phyloP scores from a whole-genome alignment of 1,284 basidiomycete genomes.

The Ganoderma sinense region DNA sequence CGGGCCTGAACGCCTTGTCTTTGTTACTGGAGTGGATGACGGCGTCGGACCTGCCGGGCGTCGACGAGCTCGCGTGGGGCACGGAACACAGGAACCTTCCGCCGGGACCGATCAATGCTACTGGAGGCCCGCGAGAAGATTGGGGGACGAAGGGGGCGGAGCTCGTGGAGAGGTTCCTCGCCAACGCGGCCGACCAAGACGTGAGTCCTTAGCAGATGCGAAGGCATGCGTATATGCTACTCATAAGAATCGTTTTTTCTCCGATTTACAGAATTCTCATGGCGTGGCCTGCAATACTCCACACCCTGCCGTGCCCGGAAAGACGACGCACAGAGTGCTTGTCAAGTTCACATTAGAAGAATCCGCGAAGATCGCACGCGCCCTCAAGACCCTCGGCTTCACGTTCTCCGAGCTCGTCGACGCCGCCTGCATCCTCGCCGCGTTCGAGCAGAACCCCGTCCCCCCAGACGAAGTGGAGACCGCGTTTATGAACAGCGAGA shows the following conservation, averaged over 20 bases:
- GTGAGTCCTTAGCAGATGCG: neutral
- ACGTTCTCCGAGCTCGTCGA: constrained; percentile 1
- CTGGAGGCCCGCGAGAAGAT: constrained; percentile 15
- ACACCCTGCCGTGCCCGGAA: neutral
- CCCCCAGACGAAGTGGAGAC: neutral
- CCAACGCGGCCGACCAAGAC: neutral
- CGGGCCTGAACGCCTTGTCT: neutral
- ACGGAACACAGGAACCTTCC: constrained; percentile 21
- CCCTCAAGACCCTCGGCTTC: neutral
- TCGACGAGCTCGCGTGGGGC: constrained; percentile 15
- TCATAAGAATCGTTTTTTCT: no score
- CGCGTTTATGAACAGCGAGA: neutral
- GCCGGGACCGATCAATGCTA: constrained; percentile 15
- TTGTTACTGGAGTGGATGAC: neutral
- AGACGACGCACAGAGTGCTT: neutral
- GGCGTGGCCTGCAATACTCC: neutral
- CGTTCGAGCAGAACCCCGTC: neutral
- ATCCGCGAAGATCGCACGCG: neutral
- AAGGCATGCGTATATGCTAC: neutral
- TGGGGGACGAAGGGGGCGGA: constrained; percentile 13
- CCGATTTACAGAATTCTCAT: neutral
- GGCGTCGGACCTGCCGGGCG: no score
- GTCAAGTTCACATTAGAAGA: neutral
- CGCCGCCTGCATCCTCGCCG: neutral
- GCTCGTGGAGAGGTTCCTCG: neutral